Evolutionary conservation across 441 rosid species (phyloP).

Genomic region (Syzygium syzygioides): DNA sequence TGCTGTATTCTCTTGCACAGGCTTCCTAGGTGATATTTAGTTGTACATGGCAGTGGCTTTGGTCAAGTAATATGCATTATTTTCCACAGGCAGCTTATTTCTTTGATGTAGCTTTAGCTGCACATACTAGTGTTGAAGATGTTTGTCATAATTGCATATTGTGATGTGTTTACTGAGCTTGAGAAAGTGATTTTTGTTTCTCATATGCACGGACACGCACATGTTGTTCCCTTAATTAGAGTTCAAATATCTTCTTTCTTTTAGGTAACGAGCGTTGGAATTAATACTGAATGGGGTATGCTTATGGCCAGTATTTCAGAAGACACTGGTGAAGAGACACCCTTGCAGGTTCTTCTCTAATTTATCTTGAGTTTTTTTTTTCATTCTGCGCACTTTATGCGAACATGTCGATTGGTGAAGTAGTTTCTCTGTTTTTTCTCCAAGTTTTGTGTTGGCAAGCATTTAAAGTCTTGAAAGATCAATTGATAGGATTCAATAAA

Average conservation of each 20-base stretch:
- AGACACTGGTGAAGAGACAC: constrained; percentile 98
- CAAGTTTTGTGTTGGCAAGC: neutral
- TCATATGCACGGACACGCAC: neutral
- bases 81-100: neutral
- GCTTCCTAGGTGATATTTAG: neutral
- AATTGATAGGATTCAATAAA: neutral
- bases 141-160: neutral
- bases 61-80: neutral
- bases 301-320: constrained; percentile 95
- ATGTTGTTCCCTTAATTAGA: neutral
- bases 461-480: neutral
- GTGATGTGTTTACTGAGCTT: neutral
- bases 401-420: neutral
- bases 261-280: constrained; percentile 92
- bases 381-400: neutral
- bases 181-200: neutral
- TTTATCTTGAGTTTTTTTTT: neutral
- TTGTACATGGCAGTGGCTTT: neutral
- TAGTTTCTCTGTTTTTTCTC: neutral
- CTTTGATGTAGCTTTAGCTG: neutral
- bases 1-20: neutral
- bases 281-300: constrained; percentile 95
- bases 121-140: neutral
- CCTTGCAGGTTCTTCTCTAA: constrained; percentile 65
- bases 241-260: neutral